A percentile compares a stretch with the other conserved stretches of the same genome.
Evolutionary conservation across 257 asterid species (phyloP).

Genomic region (Capsicum chinense): DNA sequence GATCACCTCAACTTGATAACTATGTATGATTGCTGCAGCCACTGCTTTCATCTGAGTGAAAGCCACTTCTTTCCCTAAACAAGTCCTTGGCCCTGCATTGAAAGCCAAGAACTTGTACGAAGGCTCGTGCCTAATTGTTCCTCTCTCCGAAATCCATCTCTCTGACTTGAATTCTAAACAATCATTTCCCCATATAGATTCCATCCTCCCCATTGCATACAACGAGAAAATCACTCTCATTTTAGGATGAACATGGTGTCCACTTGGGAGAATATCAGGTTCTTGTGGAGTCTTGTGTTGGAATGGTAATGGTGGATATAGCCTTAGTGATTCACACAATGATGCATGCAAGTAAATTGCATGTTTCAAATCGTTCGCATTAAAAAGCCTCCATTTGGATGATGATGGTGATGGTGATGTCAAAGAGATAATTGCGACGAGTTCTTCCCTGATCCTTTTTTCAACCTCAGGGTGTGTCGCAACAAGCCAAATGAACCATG

Average conservation of each 20-base stretch:
- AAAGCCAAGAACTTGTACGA: slow-evolving; percentile 65
- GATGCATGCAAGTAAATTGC: slow-evolving; percentile 60
- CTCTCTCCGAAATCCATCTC: slow-evolving; percentile 59
- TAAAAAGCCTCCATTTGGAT: slow-evolving; percentile 37
- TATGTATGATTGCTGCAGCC: slow-evolving; percentile 55
- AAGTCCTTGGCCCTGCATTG: slow-evolving; percentile 75
- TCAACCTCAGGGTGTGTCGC: slow-evolving; percentile 48
- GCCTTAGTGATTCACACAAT: slow-evolving; percentile 53
- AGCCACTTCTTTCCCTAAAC: slow-evolving; percentile 67
- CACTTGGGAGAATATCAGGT: slow-evolving; percentile 55
- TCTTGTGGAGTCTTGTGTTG: slow-evolving; percentile 59
- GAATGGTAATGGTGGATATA: slow-evolving; percentile 68
- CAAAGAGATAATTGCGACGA: slow-evolving; percentile 29
- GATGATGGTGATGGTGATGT: background rate
- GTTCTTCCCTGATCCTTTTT: slow-evolving; percentile 45
- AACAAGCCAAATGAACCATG: slow-evolving; percentile 65
- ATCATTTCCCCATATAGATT: slow-evolving; percentile 58
- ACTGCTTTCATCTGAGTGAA: slow-evolving; percentile 51
- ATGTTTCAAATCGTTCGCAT: slow-evolving; percentile 36
- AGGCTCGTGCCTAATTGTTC: slow-evolving; percentile 51
- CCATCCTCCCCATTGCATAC: slow-evolving; percentile 73
- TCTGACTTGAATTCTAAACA: slow-evolving; percentile 59
- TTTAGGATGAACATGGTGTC: slow-evolving; percentile 51
- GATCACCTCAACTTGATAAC: slow-evolving; percentile 42
- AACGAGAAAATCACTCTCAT: slow-evolving; percentile 55